Conservation (phyloP, 2,329 filamentous ascomycete species). For the Cytospora schulzeri region DNA sequence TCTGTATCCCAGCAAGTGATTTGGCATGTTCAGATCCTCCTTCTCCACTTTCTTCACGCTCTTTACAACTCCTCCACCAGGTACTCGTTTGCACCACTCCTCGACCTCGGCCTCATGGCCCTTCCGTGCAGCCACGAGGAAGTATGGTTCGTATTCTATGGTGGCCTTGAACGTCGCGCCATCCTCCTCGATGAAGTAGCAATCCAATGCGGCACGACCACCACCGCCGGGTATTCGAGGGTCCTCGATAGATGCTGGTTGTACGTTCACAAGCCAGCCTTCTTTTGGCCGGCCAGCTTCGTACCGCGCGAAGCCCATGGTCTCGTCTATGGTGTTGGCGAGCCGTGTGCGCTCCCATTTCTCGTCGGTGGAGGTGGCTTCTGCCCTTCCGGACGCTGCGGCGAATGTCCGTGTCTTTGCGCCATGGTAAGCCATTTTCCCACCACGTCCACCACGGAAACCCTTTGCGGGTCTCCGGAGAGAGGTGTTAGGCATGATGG, state of each 20-base stretch:
- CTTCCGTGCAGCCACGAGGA: slow-evolving; percentile 85
- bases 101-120: slow-evolving; percentile 91
- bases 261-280: slow-evolving; percentile 94
- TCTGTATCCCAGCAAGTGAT: slow-evolving; percentile 89
- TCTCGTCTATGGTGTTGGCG: slow-evolving; percentile 88
- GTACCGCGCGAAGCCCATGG: slow-evolving; percentile 90
- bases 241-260: slow-evolving; percentile 85
- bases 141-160: slow-evolving; percentile 95
- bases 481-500: slow-evolving; percentile 61
- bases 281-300: slow-evolving; percentile 81
- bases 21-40: slow-evolving; percentile 93
- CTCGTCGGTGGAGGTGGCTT: slow-evolving; percentile 90
- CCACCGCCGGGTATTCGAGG: slow-evolving; percentile 81
- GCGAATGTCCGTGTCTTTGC: slow-evolving; percentile 76
- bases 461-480: slow-evolving; percentile 65
- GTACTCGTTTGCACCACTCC: slow-evolving; percentile 84
- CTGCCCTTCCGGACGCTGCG: slow-evolving; percentile 71
- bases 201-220: slow-evolving; percentile 88
- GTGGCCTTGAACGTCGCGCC: slow-evolving; percentile 93
- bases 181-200: slow-evolving; percentile 93
- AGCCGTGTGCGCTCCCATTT: slow-evolving; percentile 84
- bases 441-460: slow-evolving; percentile 56
- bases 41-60: slow-evolving; percentile 77
- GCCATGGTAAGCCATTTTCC: slow-evolving; percentile 72
- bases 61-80: slow-evolving; percentile 81